phyloP scores from a whole-genome alignment of 2,329 filamentous ascomycete genomes.

The Anthostomella pinea region DNA sequence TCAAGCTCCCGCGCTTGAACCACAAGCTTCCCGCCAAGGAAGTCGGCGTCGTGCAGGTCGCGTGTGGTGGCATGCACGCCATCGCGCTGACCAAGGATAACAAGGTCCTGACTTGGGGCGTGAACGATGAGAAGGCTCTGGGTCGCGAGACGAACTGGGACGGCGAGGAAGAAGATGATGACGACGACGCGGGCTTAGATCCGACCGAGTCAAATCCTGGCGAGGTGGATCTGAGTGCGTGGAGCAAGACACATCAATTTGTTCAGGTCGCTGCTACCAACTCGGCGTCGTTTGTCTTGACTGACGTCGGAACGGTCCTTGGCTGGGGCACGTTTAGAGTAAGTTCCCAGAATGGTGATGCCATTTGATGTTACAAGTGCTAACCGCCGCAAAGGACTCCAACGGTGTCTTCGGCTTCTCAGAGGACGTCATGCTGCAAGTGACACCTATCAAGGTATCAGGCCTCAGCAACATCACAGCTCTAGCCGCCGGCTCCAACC shows the following conservation, averaged over 20 bases:
- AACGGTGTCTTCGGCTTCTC: slow-evolving; percentile 66
- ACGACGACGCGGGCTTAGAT: slow-evolving; percentile 65
- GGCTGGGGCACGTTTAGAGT: slow-evolving; percentile 67
- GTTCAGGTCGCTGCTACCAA: slow-evolving; percentile 59
- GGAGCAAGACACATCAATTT: too few species aligned
- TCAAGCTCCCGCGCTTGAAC: slow-evolving; percentile 68
- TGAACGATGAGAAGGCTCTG: slow-evolving; percentile 73
- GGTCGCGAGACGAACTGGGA: slow-evolving; percentile 66
- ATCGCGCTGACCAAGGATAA: slow-evolving; percentile 67
- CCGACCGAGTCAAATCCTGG: slow-evolving; percentile 71
- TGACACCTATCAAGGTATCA: slow-evolving; percentile 45
- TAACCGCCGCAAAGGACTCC: too few species aligned
- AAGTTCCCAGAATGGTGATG: too few species aligned
- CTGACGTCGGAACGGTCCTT: slow-evolving; percentile 61
- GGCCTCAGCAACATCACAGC: slow-evolving; percentile 58
- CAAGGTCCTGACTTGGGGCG: slow-evolving; percentile 74
- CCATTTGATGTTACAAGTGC: too few species aligned
- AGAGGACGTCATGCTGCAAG: slow-evolving; percentile 47
- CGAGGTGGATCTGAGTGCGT: too few species aligned
- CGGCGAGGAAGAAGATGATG: slow-evolving; percentile 41
- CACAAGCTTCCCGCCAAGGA: slow-evolving; percentile 51
- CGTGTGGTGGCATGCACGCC: slow-evolving; percentile 69
- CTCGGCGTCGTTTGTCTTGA: slow-evolving; percentile 62
- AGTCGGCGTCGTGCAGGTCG: slow-evolving; percentile 61
- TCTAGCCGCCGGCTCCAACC: slow-evolving; percentile 67